phyloP scores from a whole-genome alignment of 352 stramenopile species.

The Globisporangium uncinulatum region DNA sequence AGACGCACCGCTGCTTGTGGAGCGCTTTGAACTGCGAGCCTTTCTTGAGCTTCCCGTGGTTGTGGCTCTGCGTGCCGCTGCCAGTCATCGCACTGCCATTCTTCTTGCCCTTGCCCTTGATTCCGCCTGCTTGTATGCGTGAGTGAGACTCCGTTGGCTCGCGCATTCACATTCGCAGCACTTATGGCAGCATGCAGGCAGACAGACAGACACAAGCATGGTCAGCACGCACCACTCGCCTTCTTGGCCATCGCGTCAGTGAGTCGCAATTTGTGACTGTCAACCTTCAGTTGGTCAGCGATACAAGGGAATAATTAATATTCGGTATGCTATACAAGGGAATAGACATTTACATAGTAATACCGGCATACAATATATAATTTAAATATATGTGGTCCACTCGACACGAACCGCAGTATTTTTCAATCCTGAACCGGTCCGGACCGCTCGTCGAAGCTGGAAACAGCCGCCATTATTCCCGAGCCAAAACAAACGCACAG shows the following conservation, averaged over 20 bases:
- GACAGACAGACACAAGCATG: conserved; percentile 9
- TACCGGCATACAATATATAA: no score
- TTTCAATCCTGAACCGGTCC: no score
- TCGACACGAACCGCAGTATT: no score
- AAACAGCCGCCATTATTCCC: no score
- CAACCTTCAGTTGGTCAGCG: background rate
- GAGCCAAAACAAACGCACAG: no score
- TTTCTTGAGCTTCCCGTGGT: conserved; percentile 52
- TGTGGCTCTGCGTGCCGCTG: background rate
- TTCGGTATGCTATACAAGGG: no score
- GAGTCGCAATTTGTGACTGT: conserved; percentile 3
- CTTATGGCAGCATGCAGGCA: background rate
- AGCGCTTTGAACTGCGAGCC: conserved; percentile 59
- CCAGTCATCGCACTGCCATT: conserved; percentile 5
- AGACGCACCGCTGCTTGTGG: conserved; percentile 49
- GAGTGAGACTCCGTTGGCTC: background rate
- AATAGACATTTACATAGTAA: no score
- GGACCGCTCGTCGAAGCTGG: no score
- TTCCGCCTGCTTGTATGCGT: conserved; percentile 5
- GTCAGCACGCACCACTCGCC: conserved; percentile 12
- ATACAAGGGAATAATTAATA: no score
- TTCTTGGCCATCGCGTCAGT: conserved; percentile 46
- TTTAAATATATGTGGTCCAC: no score
- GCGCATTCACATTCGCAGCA: no score
- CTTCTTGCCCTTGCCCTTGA: conserved; percentile 19